Base-by-base conservation (phyloP, 1,284 basidiomycete genomes). In the Laetiporus sulphureus region DNA sequence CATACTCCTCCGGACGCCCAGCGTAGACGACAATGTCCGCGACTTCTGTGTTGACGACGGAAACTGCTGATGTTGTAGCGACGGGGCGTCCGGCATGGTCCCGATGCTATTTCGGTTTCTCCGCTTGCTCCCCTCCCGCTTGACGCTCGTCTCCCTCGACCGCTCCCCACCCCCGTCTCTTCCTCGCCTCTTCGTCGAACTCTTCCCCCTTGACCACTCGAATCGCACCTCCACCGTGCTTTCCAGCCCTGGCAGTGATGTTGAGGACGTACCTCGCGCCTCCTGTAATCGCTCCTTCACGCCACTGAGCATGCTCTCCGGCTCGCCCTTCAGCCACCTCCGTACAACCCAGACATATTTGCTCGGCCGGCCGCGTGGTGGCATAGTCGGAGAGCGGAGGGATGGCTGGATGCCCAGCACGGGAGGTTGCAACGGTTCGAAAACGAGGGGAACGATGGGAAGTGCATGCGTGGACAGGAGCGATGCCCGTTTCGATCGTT, bases 291-390 rank as follows among this genome's bases (percentile, higher is more conserved):
- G 66, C 23, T 67, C 69, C 38, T 68, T 59, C 47, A 73, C 54
- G 6, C 66, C 68, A 36, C 65, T 63, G 11, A 76, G 45, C 27
- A 62, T 41, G 25, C 53, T 50, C 18, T 60, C 70, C 8, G 57
- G 48, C 10, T 60, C 50, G 18, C 73, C 77, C 59, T 88, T 91
- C 36, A 85, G 66, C 90, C 91, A 95, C 46, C 69, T 72, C 41
- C 80, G 70, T 15, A 92, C 79, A 4, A 86, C 72, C 89, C 91
- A 95, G 3, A 87, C 77, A 54, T 94, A 93, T 53, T 78, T 75
- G 63, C 66, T 61, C 52, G 82, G 66, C 12, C 79, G 68, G 2
- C 67, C 67, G 4, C 52, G 59, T 21, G 69, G 68, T 12, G 71
- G 67, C 41, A 57, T 55, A 6, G 56, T 52, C 4, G 66, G 56